Evolutionary conservation across 2,329 filamentous ascomycete genomes (phyloP).

Genomic region (Colletotrichum sp.): DNA sequence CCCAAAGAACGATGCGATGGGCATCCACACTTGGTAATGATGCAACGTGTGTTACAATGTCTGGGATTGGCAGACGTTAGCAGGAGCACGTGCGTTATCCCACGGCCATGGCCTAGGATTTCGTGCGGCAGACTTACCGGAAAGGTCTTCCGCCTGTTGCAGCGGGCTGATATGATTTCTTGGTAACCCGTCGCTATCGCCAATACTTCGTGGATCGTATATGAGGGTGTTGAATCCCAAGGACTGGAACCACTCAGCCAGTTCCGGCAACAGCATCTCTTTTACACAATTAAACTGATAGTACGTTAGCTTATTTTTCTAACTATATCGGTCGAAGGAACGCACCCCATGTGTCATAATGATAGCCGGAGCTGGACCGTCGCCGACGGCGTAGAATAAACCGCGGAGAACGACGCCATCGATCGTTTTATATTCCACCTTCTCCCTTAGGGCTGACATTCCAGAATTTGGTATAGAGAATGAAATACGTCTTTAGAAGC

Average conservation of each 20-base stretch:
- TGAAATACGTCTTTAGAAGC: not conserved
- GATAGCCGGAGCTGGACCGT: not conserved
- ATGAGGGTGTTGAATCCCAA: conserved; percentile 37
- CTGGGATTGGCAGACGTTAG: not conserved
- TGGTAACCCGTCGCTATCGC: conserved; percentile 40
- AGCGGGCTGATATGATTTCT: conserved; percentile 40
- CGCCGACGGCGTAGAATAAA: not conserved
- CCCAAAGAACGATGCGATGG: conserved; percentile 29
- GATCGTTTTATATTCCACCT: not conserved
- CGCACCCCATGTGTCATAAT: not conserved
- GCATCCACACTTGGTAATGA: conserved; percentile 14
- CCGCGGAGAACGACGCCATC: not conserved
- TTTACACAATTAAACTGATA: conserved; percentile 22
- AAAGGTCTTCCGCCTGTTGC: conserved; percentile 25
- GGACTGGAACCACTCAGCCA: conserved; percentile 35
- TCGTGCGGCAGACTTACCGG: not conserved
- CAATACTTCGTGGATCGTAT: conserved; percentile 40
- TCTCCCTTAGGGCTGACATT: not conserved
- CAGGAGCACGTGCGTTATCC: not conserved
- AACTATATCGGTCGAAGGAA: not conserved
- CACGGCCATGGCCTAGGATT: not conserved
- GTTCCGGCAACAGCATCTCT: conserved; percentile 35
- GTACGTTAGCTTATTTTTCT: not conserved
- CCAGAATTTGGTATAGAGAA: not conserved
- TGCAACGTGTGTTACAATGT: not conserved